A percentile compares a stretch with the other conserved stretches of the same genome.
phyloP scores from a whole-genome alignment of 148 eudicot species.

The Cornus florida region DNA sequence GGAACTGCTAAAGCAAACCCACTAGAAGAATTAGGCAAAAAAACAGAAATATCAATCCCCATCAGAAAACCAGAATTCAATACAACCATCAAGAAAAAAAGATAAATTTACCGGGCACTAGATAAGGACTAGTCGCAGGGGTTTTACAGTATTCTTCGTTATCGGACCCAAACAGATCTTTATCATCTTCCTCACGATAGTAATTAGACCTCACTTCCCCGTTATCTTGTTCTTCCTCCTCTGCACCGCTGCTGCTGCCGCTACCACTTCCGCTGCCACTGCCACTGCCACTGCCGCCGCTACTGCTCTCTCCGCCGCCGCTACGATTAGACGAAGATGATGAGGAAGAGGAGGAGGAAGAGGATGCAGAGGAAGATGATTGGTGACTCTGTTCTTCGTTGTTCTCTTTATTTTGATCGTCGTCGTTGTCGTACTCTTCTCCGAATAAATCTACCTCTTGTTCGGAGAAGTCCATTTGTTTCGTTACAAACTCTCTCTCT shows the following conservation, averaged over 20 bases:
- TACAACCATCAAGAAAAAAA: neutral
- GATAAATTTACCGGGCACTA: conserved; percentile 69
- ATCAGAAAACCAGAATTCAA: neutral
- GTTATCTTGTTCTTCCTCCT: conserved; percentile 26
- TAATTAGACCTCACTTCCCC: conserved; percentile 40
- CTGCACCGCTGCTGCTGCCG: conserved; percentile 34
- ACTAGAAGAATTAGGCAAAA: too few relatives aligned
- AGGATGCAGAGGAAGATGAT: conserved; percentile 63
- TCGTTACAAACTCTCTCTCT: neutral
- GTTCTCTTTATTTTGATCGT: conserved; percentile 18
- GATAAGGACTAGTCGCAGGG: conserved; percentile 53
- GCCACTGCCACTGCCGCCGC: conserved; percentile 40
- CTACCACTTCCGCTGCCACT: conserved; percentile 30
- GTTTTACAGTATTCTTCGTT: conserved; percentile 84
- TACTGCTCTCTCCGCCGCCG: conserved; percentile 22
- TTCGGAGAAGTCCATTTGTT: conserved; percentile 64
- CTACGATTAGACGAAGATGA: conserved; percentile 52
- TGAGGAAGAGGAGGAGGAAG: conserved; percentile 61
- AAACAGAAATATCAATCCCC: neutral
- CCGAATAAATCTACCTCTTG: conserved; percentile 73
- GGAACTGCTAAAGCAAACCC: too few relatives aligned
- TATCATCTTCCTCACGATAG: conserved; percentile 43
- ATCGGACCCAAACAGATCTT: conserved; percentile 92
- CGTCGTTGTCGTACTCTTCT: conserved; percentile 49
- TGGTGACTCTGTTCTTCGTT: conserved; percentile 28